These are phyloP conservation scores for Parietaria judaica DNA, from an alignment of 306 rosid genomes.

Conservation along the genomic window DNA sequence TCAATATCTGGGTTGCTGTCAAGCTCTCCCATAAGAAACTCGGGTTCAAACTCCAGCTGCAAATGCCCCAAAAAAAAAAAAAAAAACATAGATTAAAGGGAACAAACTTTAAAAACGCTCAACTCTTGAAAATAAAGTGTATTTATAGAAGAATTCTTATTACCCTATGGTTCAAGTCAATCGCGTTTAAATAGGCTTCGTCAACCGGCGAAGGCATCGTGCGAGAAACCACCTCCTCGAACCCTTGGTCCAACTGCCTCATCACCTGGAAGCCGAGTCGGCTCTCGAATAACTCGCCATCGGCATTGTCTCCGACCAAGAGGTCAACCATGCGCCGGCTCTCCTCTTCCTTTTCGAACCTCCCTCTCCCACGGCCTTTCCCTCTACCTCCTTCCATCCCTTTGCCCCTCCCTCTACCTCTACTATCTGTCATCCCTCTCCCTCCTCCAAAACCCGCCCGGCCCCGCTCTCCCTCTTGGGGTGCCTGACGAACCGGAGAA, in stretches of 20 bases:
- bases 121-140: not conserved
- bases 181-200: constrained; percentile 46
- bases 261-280: constrained; percentile 57
- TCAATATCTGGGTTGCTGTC: constrained; percentile 78
- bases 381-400: not conserved
- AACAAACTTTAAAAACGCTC: not conserved
- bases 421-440: not conserved
- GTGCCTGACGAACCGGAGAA: no score
- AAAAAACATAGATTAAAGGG: not conserved
- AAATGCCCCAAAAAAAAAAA: constrained; percentile 14
- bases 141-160: not conserved
- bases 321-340: not conserved
- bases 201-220: constrained; percentile 58
- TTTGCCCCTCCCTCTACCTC: constrained; percentile 3
- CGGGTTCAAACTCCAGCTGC: constrained; percentile 93
- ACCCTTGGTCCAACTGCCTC: constrained; percentile 53
- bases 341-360: not conserved
- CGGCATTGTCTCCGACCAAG: constrained; percentile 47
- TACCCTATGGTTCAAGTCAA: constrained; percentile 50
- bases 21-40: constrained; percentile 73
- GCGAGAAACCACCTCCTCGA: constrained; percentile 42
- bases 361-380: not conserved
- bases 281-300: constrained; percentile 70
- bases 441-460: not conserved
- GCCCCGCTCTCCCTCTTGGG: not conserved